These are phyloP conservation scores for Talaromyces funiculosus DNA, from an alignment of 2,329 filamentous ascomycete species.

Conservation along the genomic window DNA sequence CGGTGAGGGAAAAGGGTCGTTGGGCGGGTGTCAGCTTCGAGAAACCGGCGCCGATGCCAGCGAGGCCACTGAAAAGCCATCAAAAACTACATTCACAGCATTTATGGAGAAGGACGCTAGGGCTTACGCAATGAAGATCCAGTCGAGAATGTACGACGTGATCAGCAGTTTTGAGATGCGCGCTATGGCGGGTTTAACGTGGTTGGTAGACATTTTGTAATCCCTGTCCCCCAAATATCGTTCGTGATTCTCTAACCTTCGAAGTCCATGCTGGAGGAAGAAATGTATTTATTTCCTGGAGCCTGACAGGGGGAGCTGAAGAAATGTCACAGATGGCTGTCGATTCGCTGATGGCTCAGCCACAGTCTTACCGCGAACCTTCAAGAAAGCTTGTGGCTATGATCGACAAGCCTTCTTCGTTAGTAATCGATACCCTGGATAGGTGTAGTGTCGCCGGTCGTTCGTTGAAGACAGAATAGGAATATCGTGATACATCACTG, in stretches of 20 bases:
- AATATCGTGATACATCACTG: background rate
- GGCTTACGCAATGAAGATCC: conserved; percentile 57
- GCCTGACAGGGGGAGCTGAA: background rate
- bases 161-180: conserved; percentile 48
- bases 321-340: background rate
- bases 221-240: background rate
- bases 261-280: background rate
- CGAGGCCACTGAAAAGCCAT: conserved; percentile 44
- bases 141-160: conserved; percentile 67
- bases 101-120: conserved; percentile 16
- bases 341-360: background rate
- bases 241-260: background rate
- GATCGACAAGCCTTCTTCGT: background rate
- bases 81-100: conserved; percentile 4
- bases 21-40: conserved; percentile 59
- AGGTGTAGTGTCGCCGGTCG: too few relatives aligned
- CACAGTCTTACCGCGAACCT: too few relatives aligned
- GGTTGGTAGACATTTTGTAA: background rate
- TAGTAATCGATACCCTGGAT: too few relatives aligned
- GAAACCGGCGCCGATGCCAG: conserved; percentile 55
- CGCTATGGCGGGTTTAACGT: background rate
- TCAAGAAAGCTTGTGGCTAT: background rate
- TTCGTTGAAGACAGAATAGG: too few relatives aligned
- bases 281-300: background rate
- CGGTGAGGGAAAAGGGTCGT: conserved; percentile 64